phyloP scores from a whole-genome alignment of 2,329 filamentous ascomycete genomes.

The Alternaria sp. region DNA sequence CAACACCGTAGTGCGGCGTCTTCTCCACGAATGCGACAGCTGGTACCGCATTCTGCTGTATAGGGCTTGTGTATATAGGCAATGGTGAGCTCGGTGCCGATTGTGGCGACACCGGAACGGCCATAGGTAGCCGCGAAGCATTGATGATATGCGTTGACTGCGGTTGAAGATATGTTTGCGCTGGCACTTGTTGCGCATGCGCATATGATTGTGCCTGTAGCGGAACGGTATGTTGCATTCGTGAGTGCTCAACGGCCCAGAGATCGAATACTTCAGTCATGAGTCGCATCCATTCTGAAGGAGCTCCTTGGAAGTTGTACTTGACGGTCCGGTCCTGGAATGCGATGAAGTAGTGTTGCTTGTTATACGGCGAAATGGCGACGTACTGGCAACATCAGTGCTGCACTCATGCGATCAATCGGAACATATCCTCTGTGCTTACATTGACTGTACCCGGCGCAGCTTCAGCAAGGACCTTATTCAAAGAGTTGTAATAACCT shows the following conservation, averaged over 20 bases:
- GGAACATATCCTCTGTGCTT: slow-evolving; percentile 17
- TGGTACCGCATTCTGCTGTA: slow-evolving; percentile 14
- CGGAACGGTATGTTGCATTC: slow-evolving; percentile 13
- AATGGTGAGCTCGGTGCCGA: slow-evolving; percentile 23
- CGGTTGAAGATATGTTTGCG: slow-evolving; percentile 17
- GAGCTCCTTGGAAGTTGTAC: slow-evolving; percentile 45
- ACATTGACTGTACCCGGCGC: slow-evolving; percentile 40
- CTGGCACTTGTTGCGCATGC: slow-evolving; percentile 14
- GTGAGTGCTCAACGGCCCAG: slow-evolving; percentile 39
- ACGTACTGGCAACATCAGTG: slow-evolving; percentile 36
- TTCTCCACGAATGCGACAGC: slow-evolving; percentile 16
- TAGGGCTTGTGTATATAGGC: slow-evolving; percentile 20
- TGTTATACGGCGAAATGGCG: slow-evolving; percentile 45
- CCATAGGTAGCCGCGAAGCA: slow-evolving; percentile 2
- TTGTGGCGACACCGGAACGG: slow-evolving; percentile 21
- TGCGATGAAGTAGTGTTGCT: slow-evolving; percentile 45
- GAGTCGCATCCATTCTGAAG: slow-evolving; percentile 44
- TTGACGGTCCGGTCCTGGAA: slow-evolving; percentile 43
- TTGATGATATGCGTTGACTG: slow-evolving; percentile 13
- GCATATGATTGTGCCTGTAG: slow-evolving; percentile 9
- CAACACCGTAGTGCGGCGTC: slow-evolving; percentile 18
- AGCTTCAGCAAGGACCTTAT: slow-evolving; percentile 38
- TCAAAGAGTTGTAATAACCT: slow-evolving; percentile 37
- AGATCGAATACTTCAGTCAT: slow-evolving; percentile 44
- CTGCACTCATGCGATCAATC: neutral